These are phyloP conservation scores for Carallia pectinifolia DNA, from an alignment of 345 rosid genomes.

Conservation along the genomic window DNA sequence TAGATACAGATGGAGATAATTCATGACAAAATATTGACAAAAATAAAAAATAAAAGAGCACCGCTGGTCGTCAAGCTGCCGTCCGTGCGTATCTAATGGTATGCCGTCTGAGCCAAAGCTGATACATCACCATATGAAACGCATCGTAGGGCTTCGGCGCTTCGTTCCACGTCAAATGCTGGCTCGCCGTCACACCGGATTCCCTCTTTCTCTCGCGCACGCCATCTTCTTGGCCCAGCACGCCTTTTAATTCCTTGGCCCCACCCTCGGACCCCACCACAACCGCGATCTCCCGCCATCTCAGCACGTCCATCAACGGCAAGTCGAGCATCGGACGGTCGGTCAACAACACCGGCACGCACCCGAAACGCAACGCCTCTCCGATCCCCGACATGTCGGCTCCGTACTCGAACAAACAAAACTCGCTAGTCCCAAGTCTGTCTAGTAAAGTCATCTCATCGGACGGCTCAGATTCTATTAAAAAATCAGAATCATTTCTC, in stretches of 20 bases:
- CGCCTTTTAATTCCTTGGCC: constrained; percentile 33
- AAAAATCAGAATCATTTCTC: constrained; percentile 34
- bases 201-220: constrained; percentile 29
- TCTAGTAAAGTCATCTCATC: constrained; percentile 29
- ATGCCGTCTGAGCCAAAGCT: constrained; percentile 64
- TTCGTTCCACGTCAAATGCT: constrained; percentile 49
- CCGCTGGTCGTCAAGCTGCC: too few relatives aligned
- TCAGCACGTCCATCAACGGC: constrained; percentile 55
- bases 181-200: constrained; percentile 33
- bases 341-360: constrained; percentile 53
- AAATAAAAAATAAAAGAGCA: too few relatives aligned
- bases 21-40: too few relatives aligned
- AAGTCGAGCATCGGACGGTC: constrained; percentile 56
- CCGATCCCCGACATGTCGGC: constrained; percentile 37
- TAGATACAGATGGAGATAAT: too few relatives aligned
- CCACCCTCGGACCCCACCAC: constrained; percentile 38
- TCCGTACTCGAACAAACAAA: constrained; percentile 51
- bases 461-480: constrained; percentile 47
- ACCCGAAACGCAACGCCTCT: constrained; percentile 52
- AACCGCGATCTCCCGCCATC: constrained; percentile 50
- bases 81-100: constrained; percentile 46
- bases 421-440: constrained; percentile 36
- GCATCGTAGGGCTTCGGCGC: constrained; percentile 48
- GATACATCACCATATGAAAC: constrained; percentile 52
- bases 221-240: constrained; percentile 25